A percentile compares a stretch with the other conserved stretches of the same genome.
These are phyloP conservation scores for Ganoderma lucidum DNA, from an alignment of 1,284 basidiomycete genomes.

Conservation along the genomic window DNA sequence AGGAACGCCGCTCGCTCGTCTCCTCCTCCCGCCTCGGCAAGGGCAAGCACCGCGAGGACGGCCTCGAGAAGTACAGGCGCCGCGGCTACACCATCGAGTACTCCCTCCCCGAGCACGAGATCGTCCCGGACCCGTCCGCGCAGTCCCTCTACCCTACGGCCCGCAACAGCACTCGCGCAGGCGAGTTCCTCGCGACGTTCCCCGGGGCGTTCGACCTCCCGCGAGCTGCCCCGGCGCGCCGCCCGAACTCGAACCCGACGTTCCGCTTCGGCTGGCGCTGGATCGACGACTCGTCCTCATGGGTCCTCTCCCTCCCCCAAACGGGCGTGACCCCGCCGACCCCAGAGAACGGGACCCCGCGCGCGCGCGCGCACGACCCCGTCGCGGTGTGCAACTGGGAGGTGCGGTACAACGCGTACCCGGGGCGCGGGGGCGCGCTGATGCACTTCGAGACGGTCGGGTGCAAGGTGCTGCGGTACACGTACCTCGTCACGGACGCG, in stretches of 20 bases:
- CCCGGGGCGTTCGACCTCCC: conserved; percentile 4
- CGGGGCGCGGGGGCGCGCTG: conserved; percentile 17
- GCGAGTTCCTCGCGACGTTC: not conserved
- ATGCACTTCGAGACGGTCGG: conserved; percentile 29
- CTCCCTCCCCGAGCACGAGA: conserved; percentile 15
- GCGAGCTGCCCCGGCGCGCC: not conserved
- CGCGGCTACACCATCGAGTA: conserved; percentile 36
- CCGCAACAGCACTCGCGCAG: not conserved
- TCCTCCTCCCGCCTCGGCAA: conserved; percentile 24
- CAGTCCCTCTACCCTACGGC: conserved; percentile 5
- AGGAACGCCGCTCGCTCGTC: conserved; percentile 34
- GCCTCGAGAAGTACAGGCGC: conserved; percentile 36
- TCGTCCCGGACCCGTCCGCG: conserved; percentile 17
- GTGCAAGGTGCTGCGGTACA: conserved; percentile 28
- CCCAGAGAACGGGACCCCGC: conserved; percentile 21
- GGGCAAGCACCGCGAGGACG: conserved; percentile 17
- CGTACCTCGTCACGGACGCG: conserved; percentile 30
- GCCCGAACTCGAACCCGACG: conserved; percentile 11
- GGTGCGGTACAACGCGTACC: conserved; percentile 20
- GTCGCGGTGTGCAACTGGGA: conserved; percentile 33
- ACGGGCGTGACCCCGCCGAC: conserved; percentile 29
- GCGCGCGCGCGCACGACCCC: conserved; percentile 27
- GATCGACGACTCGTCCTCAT: conserved; percentile 36
- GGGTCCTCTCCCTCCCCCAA: conserved; percentile 32
- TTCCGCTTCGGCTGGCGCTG: conserved; percentile 35